Percentiles rank a stretch among this genome's conserved stretches.
These are phyloP conservation scores for Globisporangium lucens DNA, from an alignment of 352 stramenopile genomes.

Conservation along the genomic window DNA sequence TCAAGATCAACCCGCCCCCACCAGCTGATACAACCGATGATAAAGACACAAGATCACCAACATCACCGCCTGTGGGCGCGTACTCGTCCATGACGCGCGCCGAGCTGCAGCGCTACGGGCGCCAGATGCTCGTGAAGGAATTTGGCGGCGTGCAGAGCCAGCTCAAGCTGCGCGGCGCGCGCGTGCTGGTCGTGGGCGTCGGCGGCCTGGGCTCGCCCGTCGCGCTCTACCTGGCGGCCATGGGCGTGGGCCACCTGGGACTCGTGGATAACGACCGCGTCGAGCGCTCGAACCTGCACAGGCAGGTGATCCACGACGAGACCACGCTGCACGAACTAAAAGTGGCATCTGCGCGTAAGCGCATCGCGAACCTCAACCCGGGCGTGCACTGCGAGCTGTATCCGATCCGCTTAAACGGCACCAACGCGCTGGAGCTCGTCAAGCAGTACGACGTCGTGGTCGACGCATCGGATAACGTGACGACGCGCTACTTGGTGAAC, in stretches of 20 bases:
- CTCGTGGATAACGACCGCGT: slow-evolving; percentile 95
- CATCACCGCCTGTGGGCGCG: neutral
- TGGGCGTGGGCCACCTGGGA: slow-evolving; percentile 91
- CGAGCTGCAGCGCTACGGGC: slow-evolving; percentile 88
- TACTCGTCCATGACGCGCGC: slow-evolving; percentile 44
- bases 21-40: neutral
- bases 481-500: slow-evolving; percentile 95
- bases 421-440: slow-evolving; percentile 85
- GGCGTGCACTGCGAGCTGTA: slow-evolving; percentile 58
- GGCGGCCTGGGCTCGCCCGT: slow-evolving; percentile 95
- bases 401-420: slow-evolving; percentile 46
- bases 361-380: slow-evolving; percentile 74
- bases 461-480: slow-evolving; percentile 95
- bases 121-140: slow-evolving; percentile 93
- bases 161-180: slow-evolving; percentile 63
- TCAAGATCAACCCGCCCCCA: neutral
- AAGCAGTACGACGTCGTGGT: slow-evolving; percentile 89
- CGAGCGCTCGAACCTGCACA: slow-evolving; percentile 96
- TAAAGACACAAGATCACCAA: neutral
- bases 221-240: slow-evolving; percentile 93
- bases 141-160: slow-evolving; percentile 89
- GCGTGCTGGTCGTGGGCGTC: slow-evolving; percentile 91
- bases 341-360: slow-evolving; percentile 77
- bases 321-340: slow-evolving; percentile 83
- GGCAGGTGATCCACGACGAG: slow-evolving; percentile 94